Evolutionary conservation across 441 rosid genomes (phyloP), one percentile per base, ranked within the genome.

Genomic region (Adansonia grandidieri): DNA sequence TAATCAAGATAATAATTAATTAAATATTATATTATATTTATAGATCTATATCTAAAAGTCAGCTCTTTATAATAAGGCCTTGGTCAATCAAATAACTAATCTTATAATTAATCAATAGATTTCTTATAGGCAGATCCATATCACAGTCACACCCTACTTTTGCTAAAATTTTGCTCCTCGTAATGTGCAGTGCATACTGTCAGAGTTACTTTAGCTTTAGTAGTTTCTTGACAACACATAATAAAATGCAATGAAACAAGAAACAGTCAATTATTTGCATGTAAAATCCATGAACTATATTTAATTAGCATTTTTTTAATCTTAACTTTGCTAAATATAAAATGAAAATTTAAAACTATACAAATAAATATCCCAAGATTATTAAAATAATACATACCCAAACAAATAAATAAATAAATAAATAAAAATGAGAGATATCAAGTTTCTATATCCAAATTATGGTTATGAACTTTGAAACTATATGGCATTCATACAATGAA

Each of bases 141-240:
- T 32, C 40, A 32, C 40, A 32, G 4, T 32, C 40, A 32, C 4
- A 32, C 40, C 40, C 24, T 32, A 32, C 40, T 24, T 42, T 67
- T 62, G 73, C 75, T 68, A 22, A 74, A 75, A 77, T 61, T 65
- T 45, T 58, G 71, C 19, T 47, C 73, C 77, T 44, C 67, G 64
- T 71, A 72, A 69, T 85, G 47, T 32, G 40, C 5, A 32, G 81
- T 83, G 86, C 89, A 88, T 86, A 88, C 87, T 85, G 80, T 85
- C 83, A 73, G 87, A 64, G 78, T 73, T 60, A 81, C 79, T 73
- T 63, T 75, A 2, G 77, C 75, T 76, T 20, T n/a, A 15, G 15
- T 66, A 44, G 19, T 64, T 62, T 75, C 24, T 14, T 44, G 67
- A 22, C 73, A 78, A 61, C 40, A 70, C 44, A 76, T 22, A 56